These are phyloP conservation scores for Chaetomium globosum DNA, from an alignment of 2,329 filamentous ascomycete genomes.

Conservation along the genomic window DNA sequence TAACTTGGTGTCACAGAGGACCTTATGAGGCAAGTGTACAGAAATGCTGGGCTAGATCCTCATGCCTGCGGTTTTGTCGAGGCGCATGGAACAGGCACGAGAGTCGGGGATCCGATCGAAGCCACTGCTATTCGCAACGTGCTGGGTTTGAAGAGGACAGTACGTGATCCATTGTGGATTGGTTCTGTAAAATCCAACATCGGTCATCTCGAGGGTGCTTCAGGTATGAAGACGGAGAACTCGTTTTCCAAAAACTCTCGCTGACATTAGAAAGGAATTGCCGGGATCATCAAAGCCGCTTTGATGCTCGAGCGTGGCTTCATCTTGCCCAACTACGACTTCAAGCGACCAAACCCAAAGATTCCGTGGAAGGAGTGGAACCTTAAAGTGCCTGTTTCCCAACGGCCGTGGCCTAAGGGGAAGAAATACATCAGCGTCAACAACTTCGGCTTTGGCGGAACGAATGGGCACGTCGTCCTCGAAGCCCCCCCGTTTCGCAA, in stretches of 20 bases:
- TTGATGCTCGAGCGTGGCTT: conserved; percentile 56
- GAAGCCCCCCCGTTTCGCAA: conserved; percentile 44
- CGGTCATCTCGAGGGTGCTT: conserved; percentile 56
- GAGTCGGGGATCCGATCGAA: conserved; percentile 60
- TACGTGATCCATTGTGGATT: conserved; percentile 49
- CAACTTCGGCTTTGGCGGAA: conserved; percentile 52
- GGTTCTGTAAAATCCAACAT: conserved; percentile 57
- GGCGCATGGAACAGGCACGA: conserved; percentile 60
- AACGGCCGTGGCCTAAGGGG: conserved; percentile 51
- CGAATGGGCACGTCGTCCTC: conserved; percentile 51
- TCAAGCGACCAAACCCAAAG: conserved; percentile 52
- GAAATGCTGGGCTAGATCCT: conserved; percentile 45
- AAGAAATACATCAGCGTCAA: conserved; percentile 57
- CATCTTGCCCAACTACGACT: conserved; percentile 55
- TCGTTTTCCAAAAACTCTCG: no score
- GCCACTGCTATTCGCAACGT: conserved; percentile 52
- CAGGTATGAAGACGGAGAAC: conserved; percentile 34
- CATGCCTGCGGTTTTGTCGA: conserved; percentile 51
- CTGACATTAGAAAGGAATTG: conserved; percentile 45
- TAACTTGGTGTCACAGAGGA: conserved; percentile 38
- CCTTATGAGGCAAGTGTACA: conserved; percentile 51
- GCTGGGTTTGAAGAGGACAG: conserved; percentile 46
- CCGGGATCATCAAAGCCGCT: conserved; percentile 55
- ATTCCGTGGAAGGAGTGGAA: conserved; percentile 56
- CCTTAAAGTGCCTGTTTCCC: conserved; percentile 50